Conservation (phyloP, 1,284 basidiomycete species). For the Rhodotorula sp. region DNA sequence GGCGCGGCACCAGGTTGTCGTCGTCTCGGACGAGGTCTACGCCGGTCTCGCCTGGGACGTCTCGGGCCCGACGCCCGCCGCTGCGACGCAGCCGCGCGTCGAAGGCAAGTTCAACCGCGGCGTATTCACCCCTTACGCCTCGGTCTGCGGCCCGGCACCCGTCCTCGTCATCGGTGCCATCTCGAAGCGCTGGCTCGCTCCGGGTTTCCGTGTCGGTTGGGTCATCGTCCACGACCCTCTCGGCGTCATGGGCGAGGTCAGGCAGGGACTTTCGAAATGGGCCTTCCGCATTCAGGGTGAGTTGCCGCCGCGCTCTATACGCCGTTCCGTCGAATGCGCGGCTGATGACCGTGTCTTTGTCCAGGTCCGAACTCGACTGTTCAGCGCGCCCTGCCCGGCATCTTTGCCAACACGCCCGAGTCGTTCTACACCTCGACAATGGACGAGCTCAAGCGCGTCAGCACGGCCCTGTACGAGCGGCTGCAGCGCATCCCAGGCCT, state of each 20-base stretch:
- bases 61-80: conserved; percentile 17
- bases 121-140: conserved; percentile 49
- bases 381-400: conserved; percentile 50
- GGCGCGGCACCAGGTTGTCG: conserved; percentile 47
- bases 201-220: conserved; percentile 53
- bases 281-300: conserved; percentile 47
- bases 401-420: conserved; percentile 48
- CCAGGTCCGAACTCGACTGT: conserved; percentile 48
- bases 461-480: conserved; percentile 44
- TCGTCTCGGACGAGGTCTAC: conserved; percentile 46
- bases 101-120: conserved; percentile 43
- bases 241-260: conserved; percentile 42
- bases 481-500: conserved; percentile 48
- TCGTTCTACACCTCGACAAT: conserved; percentile 49
- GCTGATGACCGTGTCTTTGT: too few species aligned
- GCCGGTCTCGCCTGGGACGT: conserved; percentile 41
- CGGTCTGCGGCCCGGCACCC: conserved; percentile 48
- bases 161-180: conserved; percentile 51
- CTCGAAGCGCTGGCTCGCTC: conserved; percentile 52
- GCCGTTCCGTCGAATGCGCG: too few species aligned
- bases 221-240: conserved; percentile 50
- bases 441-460: conserved; percentile 46
- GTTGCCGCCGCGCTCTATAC: too few species aligned
- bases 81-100: conserved; percentile 22
- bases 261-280: conserved; percentile 25